Evolutionary conservation across 2,329 filamentous ascomycete species (phyloP).

Genomic region (Capronia americana): DNA sequence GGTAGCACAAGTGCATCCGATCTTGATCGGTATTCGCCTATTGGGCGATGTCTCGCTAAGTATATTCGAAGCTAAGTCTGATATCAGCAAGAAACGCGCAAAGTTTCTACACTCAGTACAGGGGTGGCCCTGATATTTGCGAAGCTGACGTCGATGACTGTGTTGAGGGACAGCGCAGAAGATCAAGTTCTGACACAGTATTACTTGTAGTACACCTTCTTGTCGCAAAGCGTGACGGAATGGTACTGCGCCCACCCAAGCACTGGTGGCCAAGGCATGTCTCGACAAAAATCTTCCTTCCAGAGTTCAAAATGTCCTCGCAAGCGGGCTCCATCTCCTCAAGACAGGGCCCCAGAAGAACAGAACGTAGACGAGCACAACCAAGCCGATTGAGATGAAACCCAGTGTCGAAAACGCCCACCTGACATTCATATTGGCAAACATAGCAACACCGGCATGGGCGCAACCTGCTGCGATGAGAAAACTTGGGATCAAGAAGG

Average conservation of each 20-base stretch:
- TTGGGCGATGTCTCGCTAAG: background rate
- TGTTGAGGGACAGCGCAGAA: background rate
- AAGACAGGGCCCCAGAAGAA: conserved; percentile 50
- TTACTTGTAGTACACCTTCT: no score
- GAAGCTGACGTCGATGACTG: background rate
- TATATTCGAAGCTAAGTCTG: background rate
- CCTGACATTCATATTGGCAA: conserved; percentile 47
- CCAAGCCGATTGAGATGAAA: conserved; percentile 50
- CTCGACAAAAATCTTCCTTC: background rate
- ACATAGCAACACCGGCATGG: conserved; percentile 51
- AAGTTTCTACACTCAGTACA: background rate
- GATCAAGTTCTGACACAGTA: no score
- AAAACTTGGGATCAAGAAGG: conserved; percentile 54
- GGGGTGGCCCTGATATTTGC: background rate
- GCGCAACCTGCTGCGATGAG: conserved; percentile 50
- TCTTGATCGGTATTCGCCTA: background rate
- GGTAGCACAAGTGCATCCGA: background rate
- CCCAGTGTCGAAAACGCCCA: conserved; percentile 53
- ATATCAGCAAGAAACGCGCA: background rate
- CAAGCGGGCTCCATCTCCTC: conserved; percentile 46
- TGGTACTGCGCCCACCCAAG: background rate
- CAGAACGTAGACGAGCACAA: conserved; percentile 50
- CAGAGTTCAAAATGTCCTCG: conserved; percentile 24
- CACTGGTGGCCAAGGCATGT: background rate
- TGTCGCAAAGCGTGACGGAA: background rate